Percentiles rank a stretch among this genome's conserved stretches.
phyloP scores from a whole-genome alignment of 2,329 filamentous ascomycete species.

The Botrytis deweyae region DNA sequence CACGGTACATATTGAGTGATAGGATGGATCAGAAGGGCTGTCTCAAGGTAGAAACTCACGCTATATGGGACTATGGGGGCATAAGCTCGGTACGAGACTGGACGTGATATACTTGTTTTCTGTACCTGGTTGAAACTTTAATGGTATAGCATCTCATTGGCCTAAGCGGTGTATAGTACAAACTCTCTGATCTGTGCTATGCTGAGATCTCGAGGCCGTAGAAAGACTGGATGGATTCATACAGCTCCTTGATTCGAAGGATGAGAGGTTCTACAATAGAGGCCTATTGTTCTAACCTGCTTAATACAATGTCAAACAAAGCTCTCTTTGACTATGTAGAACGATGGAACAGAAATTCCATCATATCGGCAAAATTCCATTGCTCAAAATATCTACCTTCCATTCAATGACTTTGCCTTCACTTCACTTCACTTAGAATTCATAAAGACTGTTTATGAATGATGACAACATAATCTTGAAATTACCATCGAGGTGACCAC shows the following conservation, averaged over 20 bases:
- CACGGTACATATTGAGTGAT: not conserved
- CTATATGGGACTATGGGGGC: not conserved
- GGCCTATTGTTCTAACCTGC: not conserved
- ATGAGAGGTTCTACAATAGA: not conserved
- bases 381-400: not conserved
- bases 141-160: not conserved
- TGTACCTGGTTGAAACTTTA: not conserved
- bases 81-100: not conserved
- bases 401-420: not conserved
- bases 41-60: not conserved
- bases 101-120: not conserved
- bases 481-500: not conserved
- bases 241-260: no score
- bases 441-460: not conserved
- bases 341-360: not conserved
- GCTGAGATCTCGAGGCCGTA: not conserved
- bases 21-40: not conserved
- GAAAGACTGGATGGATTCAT: not conserved
- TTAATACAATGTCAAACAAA: accelerated
- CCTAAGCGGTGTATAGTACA: not conserved
- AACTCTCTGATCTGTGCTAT: not conserved
- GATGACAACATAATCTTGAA: not conserved
- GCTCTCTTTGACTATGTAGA: not conserved
- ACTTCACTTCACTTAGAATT: not conserved
- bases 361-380: not conserved